These are phyloP conservation scores for Trametes hirsuta DNA, from an alignment of 1,284 basidiomycete species.

Conservation along the genomic window DNA sequence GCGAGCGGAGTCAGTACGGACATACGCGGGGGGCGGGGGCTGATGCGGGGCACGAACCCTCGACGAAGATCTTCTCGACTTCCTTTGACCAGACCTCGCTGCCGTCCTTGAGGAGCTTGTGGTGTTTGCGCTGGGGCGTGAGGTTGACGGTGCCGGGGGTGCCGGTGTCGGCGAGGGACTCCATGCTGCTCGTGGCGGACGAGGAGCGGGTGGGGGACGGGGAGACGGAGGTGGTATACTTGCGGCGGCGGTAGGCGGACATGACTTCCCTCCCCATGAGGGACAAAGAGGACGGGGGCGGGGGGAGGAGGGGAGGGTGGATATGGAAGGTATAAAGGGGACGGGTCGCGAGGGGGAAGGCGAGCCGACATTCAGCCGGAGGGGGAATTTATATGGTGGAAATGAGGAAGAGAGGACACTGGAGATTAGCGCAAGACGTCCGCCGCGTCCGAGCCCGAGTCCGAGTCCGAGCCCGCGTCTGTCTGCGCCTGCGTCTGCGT, in stretches of 20 bases:
- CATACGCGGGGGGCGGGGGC: constrained; percentile 1
- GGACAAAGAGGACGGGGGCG: constrained; percentile 24
- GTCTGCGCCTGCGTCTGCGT: neutral
- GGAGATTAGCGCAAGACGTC: constrained; percentile 1
- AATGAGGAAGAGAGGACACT: constrained; percentile 6
- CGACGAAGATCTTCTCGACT: constrained; percentile 75
- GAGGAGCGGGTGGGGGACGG: constrained; percentile 29
- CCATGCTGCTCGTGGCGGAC: constrained; percentile 33
- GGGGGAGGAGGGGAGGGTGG: constrained; percentile 13
- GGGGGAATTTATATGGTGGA: constrained; percentile 32
- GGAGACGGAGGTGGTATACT: constrained; percentile 27
- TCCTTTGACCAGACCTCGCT: constrained; percentile 81
- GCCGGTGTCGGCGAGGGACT: constrained; percentile 24
- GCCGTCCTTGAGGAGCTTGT: constrained; percentile 82
- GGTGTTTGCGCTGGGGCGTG: constrained; percentile 79
- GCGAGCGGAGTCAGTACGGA: constrained; percentile 12
- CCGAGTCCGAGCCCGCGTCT: constrained; percentile 12
- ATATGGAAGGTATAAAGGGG: constrained; percentile 37
- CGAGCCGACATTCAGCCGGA: constrained; percentile 31
- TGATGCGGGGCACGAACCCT: constrained; percentile 47
- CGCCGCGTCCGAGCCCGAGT: neutral
- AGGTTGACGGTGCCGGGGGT: constrained; percentile 44
- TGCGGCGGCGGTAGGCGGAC: constrained; percentile 33
- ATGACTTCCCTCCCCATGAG: constrained; percentile 32
- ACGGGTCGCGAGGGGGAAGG: constrained; percentile 21